Conservation (phyloP, 768 basidiomycete species). For the Suillus alpinus region DNA sequence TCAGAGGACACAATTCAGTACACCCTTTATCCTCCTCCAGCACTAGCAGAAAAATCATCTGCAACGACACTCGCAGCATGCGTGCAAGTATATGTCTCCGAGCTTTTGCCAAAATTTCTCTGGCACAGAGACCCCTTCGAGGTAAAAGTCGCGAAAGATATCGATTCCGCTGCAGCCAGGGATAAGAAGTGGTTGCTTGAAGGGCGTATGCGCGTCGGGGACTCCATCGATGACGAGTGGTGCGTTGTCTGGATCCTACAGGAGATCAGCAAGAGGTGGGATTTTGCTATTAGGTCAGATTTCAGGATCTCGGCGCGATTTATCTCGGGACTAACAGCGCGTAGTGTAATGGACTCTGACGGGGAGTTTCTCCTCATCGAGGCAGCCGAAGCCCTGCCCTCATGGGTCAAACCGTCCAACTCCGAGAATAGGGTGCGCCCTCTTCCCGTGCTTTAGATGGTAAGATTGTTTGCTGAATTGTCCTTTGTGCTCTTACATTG, state of each 20-base stretch:
- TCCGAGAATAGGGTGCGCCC: slow-evolving; percentile 86
- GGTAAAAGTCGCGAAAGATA: slow-evolving; percentile 57
- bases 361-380: slow-evolving; percentile 97
- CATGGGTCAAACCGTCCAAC: slow-evolving; percentile 90
- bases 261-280: slow-evolving; percentile 76
- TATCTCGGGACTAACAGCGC: slow-evolving; percentile 3
- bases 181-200: slow-evolving; percentile 59
- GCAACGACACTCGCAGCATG: slow-evolving; percentile 66
- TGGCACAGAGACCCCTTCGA: slow-evolving; percentile 88
- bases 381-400: slow-evolving; percentile 84
- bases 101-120: slow-evolving; percentile 57
- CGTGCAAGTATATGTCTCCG: slow-evolving; percentile 55
- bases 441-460: slow-evolving; percentile 23
- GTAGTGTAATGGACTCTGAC: slow-evolving; percentile 75
- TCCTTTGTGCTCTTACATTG: slow-evolving; percentile 25
- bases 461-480: slow-evolving; percentile 33
- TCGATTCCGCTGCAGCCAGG: slow-evolving; percentile 28
- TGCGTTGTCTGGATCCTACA: slow-evolving; percentile 85
- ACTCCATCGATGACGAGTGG: slow-evolving; percentile 99
- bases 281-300: slow-evolving; percentile 73
- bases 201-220: slow-evolving; percentile 88
- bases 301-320: not conserved
- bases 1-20: slow-evolving; percentile 86
- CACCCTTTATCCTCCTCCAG: slow-evolving; percentile 58
- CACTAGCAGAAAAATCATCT: slow-evolving; percentile 55